Evolutionary conservation across 257 asterid genomes (phyloP).

Genomic region (Forsythia viridissima): DNA sequence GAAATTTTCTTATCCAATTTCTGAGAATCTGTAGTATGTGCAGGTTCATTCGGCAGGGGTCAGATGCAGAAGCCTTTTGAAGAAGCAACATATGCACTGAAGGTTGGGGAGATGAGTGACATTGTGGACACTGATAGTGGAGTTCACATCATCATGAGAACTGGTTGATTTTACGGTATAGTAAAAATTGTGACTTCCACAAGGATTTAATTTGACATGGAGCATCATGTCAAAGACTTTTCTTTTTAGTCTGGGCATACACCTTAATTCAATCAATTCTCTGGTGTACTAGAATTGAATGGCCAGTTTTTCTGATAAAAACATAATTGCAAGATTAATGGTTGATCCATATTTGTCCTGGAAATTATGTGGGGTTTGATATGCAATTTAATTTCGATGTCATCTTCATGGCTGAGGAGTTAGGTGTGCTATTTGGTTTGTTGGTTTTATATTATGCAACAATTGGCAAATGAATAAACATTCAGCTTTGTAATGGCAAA

Average conservation of each 20-base stretch:
- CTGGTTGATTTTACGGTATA: constrained; percentile 36
- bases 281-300: background rate
- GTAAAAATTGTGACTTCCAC: background rate
- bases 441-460: background rate
- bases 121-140: constrained; percentile 89
- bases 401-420: background rate
- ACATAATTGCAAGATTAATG: background rate
- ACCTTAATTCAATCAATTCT: background rate
- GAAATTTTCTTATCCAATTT: background rate
- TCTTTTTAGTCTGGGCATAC: background rate
- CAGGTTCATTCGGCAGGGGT: constrained; percentile 80
- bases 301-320: background rate
- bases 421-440: background rate
- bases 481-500: background rate
- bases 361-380: background rate
- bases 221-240: background rate
- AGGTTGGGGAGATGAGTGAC: constrained; percentile 80
- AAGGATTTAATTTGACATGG: constrained; percentile 9
- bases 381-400: background rate
- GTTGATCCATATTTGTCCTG: background rate
- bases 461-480: too few relatives aligned
- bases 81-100: constrained; percentile 62
- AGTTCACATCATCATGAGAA: constrained; percentile 82
- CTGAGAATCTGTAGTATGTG: constrained; percentile 15
- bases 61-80: constrained; percentile 98